Conservation (phyloP, 1,284 basidiomycete genomes). For the Apiotrichum gamsii region DNA sequence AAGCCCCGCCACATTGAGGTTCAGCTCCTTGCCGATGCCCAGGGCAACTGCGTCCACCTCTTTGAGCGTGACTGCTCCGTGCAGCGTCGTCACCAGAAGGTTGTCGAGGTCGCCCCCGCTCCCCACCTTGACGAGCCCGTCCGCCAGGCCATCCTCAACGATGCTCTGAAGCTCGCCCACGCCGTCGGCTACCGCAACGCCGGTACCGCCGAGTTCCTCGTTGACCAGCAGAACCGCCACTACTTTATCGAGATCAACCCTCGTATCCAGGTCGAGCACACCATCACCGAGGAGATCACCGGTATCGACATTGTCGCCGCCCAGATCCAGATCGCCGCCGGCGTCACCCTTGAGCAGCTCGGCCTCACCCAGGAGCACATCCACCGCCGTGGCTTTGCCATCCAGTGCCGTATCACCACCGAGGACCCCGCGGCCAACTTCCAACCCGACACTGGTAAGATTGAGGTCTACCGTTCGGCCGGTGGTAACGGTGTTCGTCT, state of each 20-base stretch:
- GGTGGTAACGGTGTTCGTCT: constrained; percentile 98
- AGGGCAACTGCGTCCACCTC: constrained; percentile 91
- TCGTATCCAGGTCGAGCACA: constrained; percentile 97
- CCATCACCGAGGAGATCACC: constrained; percentile 97
- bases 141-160: constrained; percentile 75
- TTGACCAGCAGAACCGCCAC: constrained; percentile 89
- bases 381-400: constrained; percentile 92
- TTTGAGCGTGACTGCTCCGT: constrained; percentile 99
- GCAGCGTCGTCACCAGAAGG: constrained; percentile 95
- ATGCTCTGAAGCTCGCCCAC: constrained; percentile 91
- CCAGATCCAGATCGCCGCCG: constrained; percentile 97
- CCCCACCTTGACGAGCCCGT: constrained; percentile 87
- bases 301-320: constrained; percentile 98
- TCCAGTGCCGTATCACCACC: constrained; percentile 99
- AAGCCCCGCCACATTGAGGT: constrained; percentile 96
- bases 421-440: constrained; percentile 86
- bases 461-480: constrained; percentile 97
- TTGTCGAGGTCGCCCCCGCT: constrained; percentile 97
- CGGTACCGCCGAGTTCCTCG: constrained; percentile 93
- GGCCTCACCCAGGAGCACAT: constrained; percentile 96
- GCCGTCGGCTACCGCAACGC: constrained; percentile 93
- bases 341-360: constrained; percentile 89
- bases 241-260: constrained; percentile 99
- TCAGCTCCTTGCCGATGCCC: constrained; percentile 82
- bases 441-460: constrained; percentile 99